A percentile compares a stretch with the other conserved stretches of the same genome.
Conservation (phyloP, 345 rosid species). For the Corymbia maculata region DNA sequence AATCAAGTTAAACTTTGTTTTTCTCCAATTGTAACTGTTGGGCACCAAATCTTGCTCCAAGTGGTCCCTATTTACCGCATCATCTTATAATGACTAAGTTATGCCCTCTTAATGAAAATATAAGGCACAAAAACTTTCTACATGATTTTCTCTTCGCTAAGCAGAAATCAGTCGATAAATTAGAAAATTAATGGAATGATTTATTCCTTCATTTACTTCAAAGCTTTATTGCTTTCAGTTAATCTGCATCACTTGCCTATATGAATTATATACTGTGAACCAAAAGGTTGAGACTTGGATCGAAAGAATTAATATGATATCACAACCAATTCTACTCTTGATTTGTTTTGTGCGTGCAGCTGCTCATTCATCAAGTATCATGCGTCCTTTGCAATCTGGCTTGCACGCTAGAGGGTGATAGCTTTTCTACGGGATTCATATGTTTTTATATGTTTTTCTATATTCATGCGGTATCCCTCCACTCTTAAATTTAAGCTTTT, state of each 20-base stretch:
- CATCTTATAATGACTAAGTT: background rate
- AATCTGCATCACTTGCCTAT: background rate
- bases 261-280: background rate
- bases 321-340: background rate
- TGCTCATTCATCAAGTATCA: background rate
- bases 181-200: background rate
- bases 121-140: background rate
- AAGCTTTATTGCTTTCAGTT: background rate
- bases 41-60: background rate
- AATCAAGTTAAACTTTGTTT: background rate
- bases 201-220: background rate
- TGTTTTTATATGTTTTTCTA: background rate
- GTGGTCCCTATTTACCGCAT: background rate
- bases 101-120: background rate
- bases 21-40: background rate
- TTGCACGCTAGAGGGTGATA: background rate
- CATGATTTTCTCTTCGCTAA: background rate
- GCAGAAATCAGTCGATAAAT: background rate
- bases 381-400: accelerated
- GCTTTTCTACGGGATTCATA: background rate
- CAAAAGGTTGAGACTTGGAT: background rate
- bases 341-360: background rate
- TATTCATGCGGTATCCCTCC: background rate
- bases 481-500: background rate
- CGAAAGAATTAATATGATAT: background rate